Evolutionary conservation across 2,329 filamentous ascomycete genomes (phyloP).

Genomic region (Helotiales sp.): DNA sequence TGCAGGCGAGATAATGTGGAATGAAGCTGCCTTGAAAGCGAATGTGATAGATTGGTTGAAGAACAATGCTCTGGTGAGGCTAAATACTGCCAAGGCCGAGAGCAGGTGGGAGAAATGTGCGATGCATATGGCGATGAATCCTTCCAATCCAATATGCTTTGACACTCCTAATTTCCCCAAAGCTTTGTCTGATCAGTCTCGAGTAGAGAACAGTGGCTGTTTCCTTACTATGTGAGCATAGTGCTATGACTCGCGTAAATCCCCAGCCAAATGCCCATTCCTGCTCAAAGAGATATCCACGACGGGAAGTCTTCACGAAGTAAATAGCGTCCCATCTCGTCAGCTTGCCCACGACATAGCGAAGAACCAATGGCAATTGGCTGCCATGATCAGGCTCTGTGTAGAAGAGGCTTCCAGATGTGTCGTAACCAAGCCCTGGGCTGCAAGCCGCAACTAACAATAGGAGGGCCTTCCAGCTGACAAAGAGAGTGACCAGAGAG

Average conservation of each 20-base stretch:
- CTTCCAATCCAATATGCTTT: conserved; percentile 46
- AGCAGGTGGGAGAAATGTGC: conserved; percentile 78
- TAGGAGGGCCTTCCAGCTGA: conserved; percentile 70
- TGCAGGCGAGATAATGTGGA: conserved; percentile 86
- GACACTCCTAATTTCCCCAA: conserved; percentile 39
- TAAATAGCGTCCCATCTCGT: conserved; percentile 85
- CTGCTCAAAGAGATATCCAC: conserved; percentile 76
- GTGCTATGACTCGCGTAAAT: conserved; percentile 50
- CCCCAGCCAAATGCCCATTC: conserved; percentile 81
- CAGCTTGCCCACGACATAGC: conserved; percentile 51
- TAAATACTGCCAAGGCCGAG: conserved; percentile 74
- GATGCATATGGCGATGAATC: conserved; percentile 65
- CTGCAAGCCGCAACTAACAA: conserved; percentile 63
- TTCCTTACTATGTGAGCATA: conserved; percentile 35
- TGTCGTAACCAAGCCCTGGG: conserved; percentile 72
- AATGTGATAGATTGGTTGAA: conserved; percentile 49
- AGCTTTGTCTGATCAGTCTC: conserved; percentile 24
- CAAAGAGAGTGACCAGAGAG: conserved; percentile 50
- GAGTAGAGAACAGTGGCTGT: not conserved
- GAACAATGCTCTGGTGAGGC: conserved; percentile 64
- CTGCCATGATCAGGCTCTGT: conserved; percentile 32
- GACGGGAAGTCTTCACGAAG: conserved; percentile 65
- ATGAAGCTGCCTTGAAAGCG: conserved; percentile 69
- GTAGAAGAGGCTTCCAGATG: conserved; percentile 66
- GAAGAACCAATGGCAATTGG: conserved; percentile 28